These are phyloP conservation scores for Cercis canadensis DNA, from an alignment of 306 rosid species.

Conservation along the genomic window DNA sequence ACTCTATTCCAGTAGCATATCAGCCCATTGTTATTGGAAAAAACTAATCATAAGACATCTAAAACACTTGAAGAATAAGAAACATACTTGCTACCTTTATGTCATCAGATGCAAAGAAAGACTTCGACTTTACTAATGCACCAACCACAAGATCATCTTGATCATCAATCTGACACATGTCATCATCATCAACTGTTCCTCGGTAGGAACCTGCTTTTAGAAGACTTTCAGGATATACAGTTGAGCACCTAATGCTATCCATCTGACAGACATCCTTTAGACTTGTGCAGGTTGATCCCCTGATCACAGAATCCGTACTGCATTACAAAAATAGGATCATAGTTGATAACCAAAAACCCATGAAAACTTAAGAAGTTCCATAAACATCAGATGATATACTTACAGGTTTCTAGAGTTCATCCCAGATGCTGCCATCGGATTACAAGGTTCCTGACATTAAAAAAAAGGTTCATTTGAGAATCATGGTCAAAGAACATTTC, in stretches of 20 bases:
- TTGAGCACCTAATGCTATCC: constrained; percentile 71
- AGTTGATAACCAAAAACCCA: constrained; percentile 14
- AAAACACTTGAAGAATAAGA: constrained; percentile 26
- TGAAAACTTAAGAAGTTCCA: constrained; percentile 28
- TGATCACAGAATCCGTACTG: constrained; percentile 55
- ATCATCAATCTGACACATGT: constrained; percentile 83
- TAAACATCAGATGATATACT: constrained; percentile 42
- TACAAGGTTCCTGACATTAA: constrained; percentile 64
- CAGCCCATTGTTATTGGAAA: constrained; percentile 24
- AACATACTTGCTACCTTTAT: constrained; percentile 58
- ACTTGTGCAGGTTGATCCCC: constrained; percentile 66
- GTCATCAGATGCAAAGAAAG: constrained; percentile 51
- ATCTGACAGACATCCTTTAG: constrained; percentile 74
- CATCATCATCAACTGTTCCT: constrained; percentile 60
- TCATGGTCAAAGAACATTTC: constrained; percentile 25
- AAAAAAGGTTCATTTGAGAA: constrained; percentile 24
- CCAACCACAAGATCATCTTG: constrained; percentile 59
- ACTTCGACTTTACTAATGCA: constrained; percentile 60
- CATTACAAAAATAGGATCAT: constrained; percentile 39
- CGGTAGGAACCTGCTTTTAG: constrained; percentile 54
- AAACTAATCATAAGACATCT: constrained; percentile 36
- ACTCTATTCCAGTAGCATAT: constrained; percentile 61
- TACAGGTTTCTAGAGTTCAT: constrained; percentile 64
- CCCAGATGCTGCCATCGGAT: constrained; percentile 52
- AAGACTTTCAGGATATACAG: constrained; percentile 49